Base-by-base conservation (phyloP, 768 basidiomycete species). In the Suillus subaureus region DNA sequence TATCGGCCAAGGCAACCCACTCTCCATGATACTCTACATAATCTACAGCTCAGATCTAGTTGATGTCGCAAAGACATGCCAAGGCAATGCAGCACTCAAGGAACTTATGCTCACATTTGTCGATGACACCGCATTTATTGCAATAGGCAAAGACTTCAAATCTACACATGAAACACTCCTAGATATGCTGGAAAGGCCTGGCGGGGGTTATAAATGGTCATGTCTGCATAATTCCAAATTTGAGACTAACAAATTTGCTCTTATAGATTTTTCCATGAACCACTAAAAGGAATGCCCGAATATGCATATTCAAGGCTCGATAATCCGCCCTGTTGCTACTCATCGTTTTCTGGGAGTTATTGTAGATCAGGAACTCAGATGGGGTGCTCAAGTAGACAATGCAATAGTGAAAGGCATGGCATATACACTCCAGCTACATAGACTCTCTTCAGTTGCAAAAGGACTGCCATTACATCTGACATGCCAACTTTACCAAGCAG, bases 1-100 rank as follows among this genome's bases (percentile, higher is more conserved):
- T 0, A 62, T 75, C 0, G 71, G 67, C 2, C 76, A 79, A 65
- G 78, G 77, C 0, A 67, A 70, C 64, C 70, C 75, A 0, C 33
- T 72, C 5, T 76, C 74, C 0, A 65, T 64, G 49, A 67, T 74
- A 7, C 65, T 72, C 0, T 78, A 75, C 62, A 61, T 71, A 9
- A 68, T 75, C 42, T 74, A 75, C 55, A 71, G 68, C 64, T 65
- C 70, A 0, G 66, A 66, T 54, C 64, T 75, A 0, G 51, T 78
- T 1, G 67, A 72, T 4, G 61, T 71, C 4, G 45, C 66, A 5
- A 62, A 56, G 3, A 16, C 26, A 0, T 31, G 18, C 1, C 0
- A 11, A 6, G 31, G n/a, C 3, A 56, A 15, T 6, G 6, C 18
- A 6, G 16, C 42, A 18, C 42, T 42, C 16, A 21, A 57, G 1